These are phyloP conservation scores for Gryganskiella cystojenkinii DNA, from an alignment of 192 early-diverging fungal genomes.

Conservation along the genomic window DNA sequence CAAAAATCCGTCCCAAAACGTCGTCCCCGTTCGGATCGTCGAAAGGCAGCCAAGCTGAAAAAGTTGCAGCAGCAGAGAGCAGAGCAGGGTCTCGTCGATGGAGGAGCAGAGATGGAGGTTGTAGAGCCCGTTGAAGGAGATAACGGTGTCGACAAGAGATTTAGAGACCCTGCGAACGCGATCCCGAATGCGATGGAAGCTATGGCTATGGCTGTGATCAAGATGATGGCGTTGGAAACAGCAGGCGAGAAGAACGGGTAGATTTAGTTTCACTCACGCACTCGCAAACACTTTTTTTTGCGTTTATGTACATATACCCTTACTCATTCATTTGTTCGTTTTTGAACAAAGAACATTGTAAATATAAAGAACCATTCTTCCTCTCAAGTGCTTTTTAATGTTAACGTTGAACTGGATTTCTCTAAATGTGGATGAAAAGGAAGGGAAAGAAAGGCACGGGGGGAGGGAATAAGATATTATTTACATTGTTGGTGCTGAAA, in stretches of 20 bases:
- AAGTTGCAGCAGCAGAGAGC: background rate
- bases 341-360: too few relatives aligned
- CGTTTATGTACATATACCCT: too few relatives aligned
- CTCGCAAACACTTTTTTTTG: too few relatives aligned
- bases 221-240: slow-evolving; percentile 36
- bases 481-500: background rate
- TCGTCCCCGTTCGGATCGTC: background rate
- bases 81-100: background rate
- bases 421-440: too few relatives aligned
- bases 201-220: slow-evolving; percentile 26
- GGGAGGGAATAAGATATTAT: background rate
- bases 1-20: slow-evolving; percentile 18
- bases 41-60: background rate
- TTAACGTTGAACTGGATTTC: too few relatives aligned
- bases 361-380: too few relatives aligned
- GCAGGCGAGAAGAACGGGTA: too few relatives aligned
- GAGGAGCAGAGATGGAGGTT: background rate
- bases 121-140: background rate
- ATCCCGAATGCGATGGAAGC: slow-evolving; percentile 45
- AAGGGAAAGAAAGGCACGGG: slow-evolving; percentile 9
- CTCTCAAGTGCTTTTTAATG: too few relatives aligned
- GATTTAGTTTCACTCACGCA: too few relatives aligned
- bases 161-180: too few relatives aligned
- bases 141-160: background rate
- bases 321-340: too few relatives aligned